A percentile compares a stretch with the other conserved stretches of the same genome.
These are phyloP conservation scores for Cercophora scortea DNA, from an alignment of 495 filamentous ascomycete species.

Conservation along the genomic window DNA sequence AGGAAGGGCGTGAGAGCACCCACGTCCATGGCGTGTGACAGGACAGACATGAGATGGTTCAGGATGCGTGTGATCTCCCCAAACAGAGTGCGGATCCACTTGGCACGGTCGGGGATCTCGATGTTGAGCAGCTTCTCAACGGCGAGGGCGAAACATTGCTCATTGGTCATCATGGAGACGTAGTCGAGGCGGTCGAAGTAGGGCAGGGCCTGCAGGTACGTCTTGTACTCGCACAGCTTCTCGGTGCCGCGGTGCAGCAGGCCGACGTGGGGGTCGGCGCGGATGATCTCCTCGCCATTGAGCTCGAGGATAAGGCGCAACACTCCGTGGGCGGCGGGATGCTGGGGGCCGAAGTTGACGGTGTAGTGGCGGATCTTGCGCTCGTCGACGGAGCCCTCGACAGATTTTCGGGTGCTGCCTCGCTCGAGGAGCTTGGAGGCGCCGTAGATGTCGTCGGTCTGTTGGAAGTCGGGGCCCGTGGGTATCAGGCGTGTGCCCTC, in stretches of 20 bases:
- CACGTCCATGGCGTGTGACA: conserved; percentile 99
- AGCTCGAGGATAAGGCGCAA: conserved; percentile 94
- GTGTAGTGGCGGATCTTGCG: conserved; percentile 98
- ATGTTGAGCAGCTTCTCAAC: conserved; percentile 98
- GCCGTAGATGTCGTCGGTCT: conserved; percentile 34
- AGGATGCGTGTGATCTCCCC: conserved; percentile 91
- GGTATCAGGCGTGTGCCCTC: conserved; percentile 61
- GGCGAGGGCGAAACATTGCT: conserved; percentile 91
- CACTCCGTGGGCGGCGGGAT: conserved; percentile 98
- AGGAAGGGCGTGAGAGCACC: conserved; percentile 96
- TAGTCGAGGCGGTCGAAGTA: conserved; percentile 99
- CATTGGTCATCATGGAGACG: conserved; percentile 99
- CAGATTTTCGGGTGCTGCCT: conserved; percentile 38
- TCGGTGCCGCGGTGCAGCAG: conserved; percentile 95
- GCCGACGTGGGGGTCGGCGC: conserved; percentile 94
- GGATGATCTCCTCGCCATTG: conserved; percentile 95
- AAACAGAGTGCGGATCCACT: conserved; percentile 95
- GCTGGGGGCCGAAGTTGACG: conserved; percentile 99
- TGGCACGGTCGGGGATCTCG: conserved; percentile 90
- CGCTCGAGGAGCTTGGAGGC: conserved; percentile 8
- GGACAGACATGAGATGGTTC: conserved; percentile 97
- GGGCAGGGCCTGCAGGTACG: conserved; percentile 93
- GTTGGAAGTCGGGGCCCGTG: conserved; percentile 55
- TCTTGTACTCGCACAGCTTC: conserved; percentile 99
- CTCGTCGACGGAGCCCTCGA: conserved; percentile 39